Conservation (phyloP, 2,329 filamentous ascomycete genomes). For the Fusarium luffae region DNA sequence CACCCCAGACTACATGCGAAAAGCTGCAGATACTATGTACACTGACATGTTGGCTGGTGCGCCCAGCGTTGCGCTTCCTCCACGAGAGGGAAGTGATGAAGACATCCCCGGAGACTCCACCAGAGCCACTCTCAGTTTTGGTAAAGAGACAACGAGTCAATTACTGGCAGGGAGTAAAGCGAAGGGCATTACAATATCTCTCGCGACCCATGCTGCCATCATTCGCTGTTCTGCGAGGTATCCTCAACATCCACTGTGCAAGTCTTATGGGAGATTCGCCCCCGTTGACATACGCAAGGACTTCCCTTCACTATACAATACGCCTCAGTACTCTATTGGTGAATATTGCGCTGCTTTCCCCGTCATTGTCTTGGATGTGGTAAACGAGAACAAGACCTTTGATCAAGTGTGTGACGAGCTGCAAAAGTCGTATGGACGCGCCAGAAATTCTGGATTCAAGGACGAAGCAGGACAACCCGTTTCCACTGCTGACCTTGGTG, state of each 20-base stretch:
- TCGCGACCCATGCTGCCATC: conserved; percentile 48
- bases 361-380: conserved; percentile 12
- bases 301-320: conserved; percentile 44
- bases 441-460: conserved; percentile 40
- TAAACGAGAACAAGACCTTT: conserved; percentile 35
- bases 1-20: not conserved
- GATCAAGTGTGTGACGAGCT: conserved; percentile 38
- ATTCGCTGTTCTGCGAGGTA: conserved; percentile 44
- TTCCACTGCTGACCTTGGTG: conserved; percentile 23
- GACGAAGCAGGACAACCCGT: conserved; percentile 38
- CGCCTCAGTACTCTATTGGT: conserved; percentile 40
- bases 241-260: conserved; percentile 39
- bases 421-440: conserved; percentile 44
- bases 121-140: not conserved
- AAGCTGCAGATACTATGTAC: conserved; percentile 4
- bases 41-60: conserved; percentile 9
- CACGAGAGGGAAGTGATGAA: not conserved
- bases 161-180: not conserved
- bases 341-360: conserved; percentile 34
- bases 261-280: conserved; percentile 48
- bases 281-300: conserved; percentile 45
- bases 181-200: conserved; percentile 41
- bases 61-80: conserved; percentile 1
- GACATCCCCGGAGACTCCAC: not conserved
- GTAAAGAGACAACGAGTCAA: not conserved